These are phyloP conservation scores for Chlorella vulgaris DNA, from an alignment of 139 green algal species.

Conservation along the genomic window DNA sequence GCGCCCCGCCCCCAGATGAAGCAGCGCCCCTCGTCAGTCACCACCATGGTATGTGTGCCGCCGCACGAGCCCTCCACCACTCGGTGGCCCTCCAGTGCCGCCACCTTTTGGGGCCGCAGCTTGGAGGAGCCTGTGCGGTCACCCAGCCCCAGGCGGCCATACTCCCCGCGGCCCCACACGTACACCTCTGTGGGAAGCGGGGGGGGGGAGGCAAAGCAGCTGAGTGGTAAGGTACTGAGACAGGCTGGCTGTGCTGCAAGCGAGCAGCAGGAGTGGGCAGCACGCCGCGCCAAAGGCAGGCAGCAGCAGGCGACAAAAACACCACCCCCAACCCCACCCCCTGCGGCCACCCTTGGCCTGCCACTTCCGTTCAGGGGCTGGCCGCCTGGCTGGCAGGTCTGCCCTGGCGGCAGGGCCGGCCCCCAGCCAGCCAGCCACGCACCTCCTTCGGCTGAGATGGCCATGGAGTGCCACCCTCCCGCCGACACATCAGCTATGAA, in stretches of 20 bases:
- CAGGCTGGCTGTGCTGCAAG: too few species aligned
- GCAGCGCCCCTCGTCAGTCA: slow-evolving; percentile 70
- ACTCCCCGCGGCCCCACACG: slow-evolving; percentile 89
- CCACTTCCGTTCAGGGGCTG: too few species aligned
- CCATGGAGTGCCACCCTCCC: slow-evolving; percentile 87
- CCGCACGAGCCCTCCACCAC: slow-evolving; percentile 75
- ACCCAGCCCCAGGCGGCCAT: slow-evolving; percentile 86
- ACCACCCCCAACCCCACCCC: too few species aligned
- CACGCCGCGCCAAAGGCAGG: too few species aligned
- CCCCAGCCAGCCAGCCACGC: too few species aligned
- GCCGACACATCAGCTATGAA: slow-evolving; percentile 76
- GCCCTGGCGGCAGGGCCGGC: too few species aligned
- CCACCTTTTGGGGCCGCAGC: slow-evolving; percentile 75
- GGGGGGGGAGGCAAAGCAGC: not conserved
- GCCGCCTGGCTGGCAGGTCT: too few species aligned
- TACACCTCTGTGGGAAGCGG: slow-evolving; percentile 63
- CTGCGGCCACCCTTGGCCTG: too few species aligned
- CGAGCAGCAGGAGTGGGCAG: too few species aligned
- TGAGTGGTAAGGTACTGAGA: too few species aligned
- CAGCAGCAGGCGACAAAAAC: too few species aligned
- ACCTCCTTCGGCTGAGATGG: slow-evolving; percentile 60
- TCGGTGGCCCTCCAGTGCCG: slow-evolving; percentile 49
- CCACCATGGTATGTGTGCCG: slow-evolving; percentile 74
- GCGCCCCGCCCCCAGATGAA: slow-evolving; percentile 84
- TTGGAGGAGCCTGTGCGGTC: slow-evolving; percentile 73